Evolutionary conservation across 1,284 basidiomycete genomes (phyloP).

Genomic region (Apiotrichum siamense): DNA sequence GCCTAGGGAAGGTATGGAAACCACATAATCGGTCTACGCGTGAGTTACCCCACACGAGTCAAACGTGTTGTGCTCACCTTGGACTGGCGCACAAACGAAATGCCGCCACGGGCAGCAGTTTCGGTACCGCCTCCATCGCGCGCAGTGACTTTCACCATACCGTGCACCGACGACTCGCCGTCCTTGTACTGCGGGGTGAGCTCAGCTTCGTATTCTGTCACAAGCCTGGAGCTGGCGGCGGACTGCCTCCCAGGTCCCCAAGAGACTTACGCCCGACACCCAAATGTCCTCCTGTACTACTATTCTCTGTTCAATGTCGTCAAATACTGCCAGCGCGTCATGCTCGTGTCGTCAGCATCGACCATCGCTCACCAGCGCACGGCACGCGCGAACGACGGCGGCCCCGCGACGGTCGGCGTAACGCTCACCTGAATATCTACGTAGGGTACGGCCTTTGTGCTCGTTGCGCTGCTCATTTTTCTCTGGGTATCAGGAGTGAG

Average conservation of each 20-base stretch:
- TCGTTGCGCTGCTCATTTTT: constrained; percentile 12
- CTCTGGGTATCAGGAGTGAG: too few relatives aligned
- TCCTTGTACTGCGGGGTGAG: constrained; percentile 30
- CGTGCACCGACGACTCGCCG: constrained; percentile 37
- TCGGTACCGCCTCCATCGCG: constrained; percentile 28
- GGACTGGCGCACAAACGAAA: constrained; percentile 28
- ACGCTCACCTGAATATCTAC: constrained; percentile 44
- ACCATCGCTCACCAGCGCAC: too few relatives aligned
- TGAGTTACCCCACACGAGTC: constrained; percentile 7
- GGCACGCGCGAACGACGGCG: too few relatives aligned
- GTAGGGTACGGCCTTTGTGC: constrained; percentile 28
- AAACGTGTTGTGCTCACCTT: constrained; percentile 19
- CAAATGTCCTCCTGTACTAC: constrained; percentile 42
- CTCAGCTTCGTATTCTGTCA: too few relatives aligned
- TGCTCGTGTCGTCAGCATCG: constrained; percentile 33
- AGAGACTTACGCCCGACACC: constrained; percentile 40
- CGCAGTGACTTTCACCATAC: constrained; percentile 30
- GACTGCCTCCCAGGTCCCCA: too few relatives aligned
- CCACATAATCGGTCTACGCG: constrained; percentile 31
- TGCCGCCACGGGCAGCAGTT: constrained; percentile 25
- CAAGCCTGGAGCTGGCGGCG: too few relatives aligned
- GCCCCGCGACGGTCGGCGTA: too few relatives aligned
- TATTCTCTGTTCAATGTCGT: constrained; percentile 44
- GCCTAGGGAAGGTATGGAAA: constrained; percentile 27
- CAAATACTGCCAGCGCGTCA: constrained; percentile 43